phyloP scores from a whole-genome alignment of 192 early-diverging fungal species.

The Anaeromyces robustus region DNA sequence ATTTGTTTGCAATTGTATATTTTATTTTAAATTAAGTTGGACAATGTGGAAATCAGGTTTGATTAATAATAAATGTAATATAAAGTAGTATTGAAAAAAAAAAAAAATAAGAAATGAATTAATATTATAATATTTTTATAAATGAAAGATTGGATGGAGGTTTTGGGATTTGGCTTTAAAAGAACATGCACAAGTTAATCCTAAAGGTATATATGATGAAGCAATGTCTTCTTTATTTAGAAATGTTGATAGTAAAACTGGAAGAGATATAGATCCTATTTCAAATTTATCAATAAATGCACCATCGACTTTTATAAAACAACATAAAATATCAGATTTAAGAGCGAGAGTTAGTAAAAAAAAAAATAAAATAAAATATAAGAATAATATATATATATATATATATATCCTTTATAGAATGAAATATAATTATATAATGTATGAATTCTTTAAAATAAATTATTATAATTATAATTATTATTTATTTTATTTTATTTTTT shows the following conservation, averaged over 20 bases:
- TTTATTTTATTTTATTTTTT: too few species aligned
- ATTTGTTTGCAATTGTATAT: too few species aligned
- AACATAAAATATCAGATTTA: slow-evolving; percentile 12
- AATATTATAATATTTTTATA: not conserved
- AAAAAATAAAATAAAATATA: not conserved
- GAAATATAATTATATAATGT: too few species aligned
- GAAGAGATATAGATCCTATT: not conserved
- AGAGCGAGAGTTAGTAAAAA: slow-evolving; percentile 10
- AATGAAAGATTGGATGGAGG: slow-evolving; percentile 29
- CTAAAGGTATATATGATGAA: slow-evolving; percentile 19
- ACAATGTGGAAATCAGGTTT: slow-evolving; percentile 36
- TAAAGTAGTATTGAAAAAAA: too few species aligned
- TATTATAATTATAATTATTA: too few species aligned
- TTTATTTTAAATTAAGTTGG: slow-evolving; percentile 12
- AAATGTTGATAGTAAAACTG: slow-evolving; percentile 9
- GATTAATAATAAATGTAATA: not conserved
- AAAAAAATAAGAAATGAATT: not conserved
- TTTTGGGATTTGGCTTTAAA: slow-evolving; percentile 44
- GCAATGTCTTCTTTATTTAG: slow-evolving; percentile 33
- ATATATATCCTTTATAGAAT: too few species aligned
- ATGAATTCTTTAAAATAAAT: too few species aligned
- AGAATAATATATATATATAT: not conserved
- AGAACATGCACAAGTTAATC: slow-evolving; percentile 28
- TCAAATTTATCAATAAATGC: not conserved
- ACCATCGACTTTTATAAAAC: not conserved